Evolutionary conservation across 2,329 filamentous ascomycete genomes (phyloP).

Genomic region (Penicillium hesseltinei): DNA sequence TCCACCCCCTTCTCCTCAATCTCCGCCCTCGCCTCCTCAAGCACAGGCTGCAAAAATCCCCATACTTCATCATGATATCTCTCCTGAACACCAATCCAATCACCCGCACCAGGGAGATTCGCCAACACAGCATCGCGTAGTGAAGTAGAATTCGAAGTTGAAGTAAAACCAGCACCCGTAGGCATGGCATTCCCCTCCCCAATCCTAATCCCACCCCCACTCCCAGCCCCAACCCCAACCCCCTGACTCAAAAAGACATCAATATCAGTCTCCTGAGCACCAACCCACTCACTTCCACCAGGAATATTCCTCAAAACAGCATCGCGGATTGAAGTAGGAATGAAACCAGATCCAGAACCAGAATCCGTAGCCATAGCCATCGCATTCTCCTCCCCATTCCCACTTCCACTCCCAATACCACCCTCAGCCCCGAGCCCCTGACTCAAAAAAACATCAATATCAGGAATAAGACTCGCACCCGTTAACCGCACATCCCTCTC

Average conservation of each 20-base stretch:
- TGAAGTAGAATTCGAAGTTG: slow-evolving; percentile 3
- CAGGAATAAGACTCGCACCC: slow-evolving; percentile 32
- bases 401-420: neutral
- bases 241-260: slow-evolving; percentile 26
- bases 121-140: slow-evolving; percentile 32
- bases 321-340: slow-evolving; percentile 29
- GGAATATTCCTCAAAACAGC: slow-evolving; percentile 31
- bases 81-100: slow-evolving; percentile 38
- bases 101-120: slow-evolving; percentile 32
- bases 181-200: neutral
- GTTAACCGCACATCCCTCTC: slow-evolving; percentile 19
- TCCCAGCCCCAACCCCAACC: neutral
- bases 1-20: slow-evolving; percentile 42
- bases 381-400: neutral
- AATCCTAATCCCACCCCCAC: neutral
- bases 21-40: slow-evolving; percentile 57
- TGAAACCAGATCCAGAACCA: neutral
- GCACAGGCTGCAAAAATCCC: slow-evolving; percentile 60
- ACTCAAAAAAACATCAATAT: slow-evolving; percentile 32
- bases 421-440: neutral
- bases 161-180: neutral
- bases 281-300: slow-evolving; percentile 34
- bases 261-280: slow-evolving; percentile 38
- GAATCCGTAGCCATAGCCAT: neutral
- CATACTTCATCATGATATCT: slow-evolving; percentile 61